Conservation (phyloP, 1,139 yeast genomes). For the Maudiozyma humilis region DNA sequence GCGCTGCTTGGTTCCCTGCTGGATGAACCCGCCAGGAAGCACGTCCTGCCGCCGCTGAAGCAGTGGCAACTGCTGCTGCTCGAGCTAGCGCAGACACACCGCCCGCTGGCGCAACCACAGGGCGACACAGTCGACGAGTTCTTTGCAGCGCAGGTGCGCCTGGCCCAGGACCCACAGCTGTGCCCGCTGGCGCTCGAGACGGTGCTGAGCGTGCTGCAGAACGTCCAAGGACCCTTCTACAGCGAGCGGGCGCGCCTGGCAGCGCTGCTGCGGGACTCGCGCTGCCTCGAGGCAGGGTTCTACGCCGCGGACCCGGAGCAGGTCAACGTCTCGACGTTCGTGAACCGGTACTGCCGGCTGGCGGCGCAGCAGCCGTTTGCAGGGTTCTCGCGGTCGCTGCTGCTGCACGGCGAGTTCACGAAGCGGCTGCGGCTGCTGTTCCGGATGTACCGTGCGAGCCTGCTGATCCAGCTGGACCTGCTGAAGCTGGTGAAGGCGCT, state of each 20-base stretch:
- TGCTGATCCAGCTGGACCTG: slow-evolving; percentile 30
- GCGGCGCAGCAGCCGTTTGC: slow-evolving; percentile 20
- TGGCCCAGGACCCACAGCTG: neutral
- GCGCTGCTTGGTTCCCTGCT: slow-evolving; percentile 3
- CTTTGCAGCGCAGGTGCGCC: neutral
- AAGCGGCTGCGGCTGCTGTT: slow-evolving; percentile 20
- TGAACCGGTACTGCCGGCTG: slow-evolving; percentile 22
- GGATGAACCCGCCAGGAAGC: neutral
- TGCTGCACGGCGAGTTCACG: slow-evolving; percentile 16
- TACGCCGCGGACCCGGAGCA: slow-evolving; percentile 20
- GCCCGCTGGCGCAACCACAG: neutral
- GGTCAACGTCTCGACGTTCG: slow-evolving; percentile 23
- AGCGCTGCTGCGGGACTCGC: neutral
- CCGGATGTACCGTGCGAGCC: slow-evolving; percentile 26
- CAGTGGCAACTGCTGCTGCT: slow-evolving; percentile 2
- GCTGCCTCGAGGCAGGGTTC: slow-evolving; percentile 11
- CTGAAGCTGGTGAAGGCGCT: slow-evolving; percentile 27
- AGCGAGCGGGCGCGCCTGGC: neutral
- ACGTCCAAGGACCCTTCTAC: neutral
- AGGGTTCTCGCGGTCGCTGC: slow-evolving; percentile 16
- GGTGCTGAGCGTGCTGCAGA: neutral
- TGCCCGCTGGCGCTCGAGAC: neutral
- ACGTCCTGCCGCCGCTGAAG: neutral
- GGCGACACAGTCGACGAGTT: neutral
- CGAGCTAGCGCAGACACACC: slow-evolving; percentile 3